Evolutionary conservation across 768 basidiomycete genomes (phyloP).

Genomic region (Cyclocybe cylindracea): DNA sequence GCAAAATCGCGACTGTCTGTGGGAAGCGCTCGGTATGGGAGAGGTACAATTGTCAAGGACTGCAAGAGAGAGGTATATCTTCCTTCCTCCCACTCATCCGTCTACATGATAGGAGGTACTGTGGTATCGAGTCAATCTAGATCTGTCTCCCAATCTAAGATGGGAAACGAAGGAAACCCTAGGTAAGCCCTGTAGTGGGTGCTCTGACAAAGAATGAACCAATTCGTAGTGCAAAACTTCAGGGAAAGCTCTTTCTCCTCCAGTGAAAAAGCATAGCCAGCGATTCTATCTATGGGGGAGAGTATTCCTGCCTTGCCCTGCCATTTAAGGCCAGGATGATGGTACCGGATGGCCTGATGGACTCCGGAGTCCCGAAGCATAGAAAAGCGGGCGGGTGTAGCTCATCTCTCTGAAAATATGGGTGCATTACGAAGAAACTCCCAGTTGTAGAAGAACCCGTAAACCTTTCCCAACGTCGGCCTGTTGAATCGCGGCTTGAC

Average conservation of each 20-base stretch:
- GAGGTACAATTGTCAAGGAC: constrained; percentile 12
- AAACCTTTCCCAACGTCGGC: constrained; percentile 14
- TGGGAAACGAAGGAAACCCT: constrained; percentile 19
- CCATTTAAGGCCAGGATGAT: not conserved
- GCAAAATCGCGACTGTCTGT: no score
- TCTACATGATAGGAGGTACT: no score
- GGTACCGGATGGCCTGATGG: constrained; percentile 12
- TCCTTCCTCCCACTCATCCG: no score
- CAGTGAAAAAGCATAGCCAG: constrained; percentile 16
- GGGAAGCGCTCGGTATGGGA: no score
- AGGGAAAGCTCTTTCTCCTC: constrained; percentile 22
- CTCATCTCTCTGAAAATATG: constrained; percentile 2
- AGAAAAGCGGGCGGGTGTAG: constrained; percentile 18
- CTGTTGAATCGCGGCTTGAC: constrained; percentile 8
- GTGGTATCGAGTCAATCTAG: constrained; percentile 8
- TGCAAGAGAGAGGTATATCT: constrained; percentile 15
- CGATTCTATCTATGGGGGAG: constrained; percentile 28
- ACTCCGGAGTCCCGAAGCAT: constrained; percentile 25
- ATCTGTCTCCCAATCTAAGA: constrained; percentile 20
- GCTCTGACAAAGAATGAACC: not conserved
- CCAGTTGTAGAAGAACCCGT: constrained; percentile 25
- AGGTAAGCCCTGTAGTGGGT: constrained; percentile 8
- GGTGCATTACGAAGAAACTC: constrained; percentile 9
- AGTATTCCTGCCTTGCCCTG: constrained; percentile 11
- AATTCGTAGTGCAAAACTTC: constrained; percentile 1